Evolutionary conservation across 208 protist genomes (phyloP).

Genomic region (Acanthamoeba castellanii): DNA sequence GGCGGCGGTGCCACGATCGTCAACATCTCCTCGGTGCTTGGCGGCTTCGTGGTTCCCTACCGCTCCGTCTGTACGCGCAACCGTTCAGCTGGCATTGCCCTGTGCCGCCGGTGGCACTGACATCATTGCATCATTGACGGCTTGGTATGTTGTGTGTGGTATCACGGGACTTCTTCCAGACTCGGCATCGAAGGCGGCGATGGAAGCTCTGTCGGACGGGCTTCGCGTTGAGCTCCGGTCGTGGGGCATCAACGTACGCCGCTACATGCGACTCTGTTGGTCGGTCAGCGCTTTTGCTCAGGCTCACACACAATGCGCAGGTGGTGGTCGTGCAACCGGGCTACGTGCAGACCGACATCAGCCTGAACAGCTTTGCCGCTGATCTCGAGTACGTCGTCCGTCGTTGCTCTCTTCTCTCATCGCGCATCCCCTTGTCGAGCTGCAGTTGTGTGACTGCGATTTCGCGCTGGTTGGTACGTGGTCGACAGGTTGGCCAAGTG

Average conservation of each 20-base stretch:
- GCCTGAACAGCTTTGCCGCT: neutral
- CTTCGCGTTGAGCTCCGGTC: constrained; percentile 33
- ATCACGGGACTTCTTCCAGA: neutral
- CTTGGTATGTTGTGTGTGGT: neutral
- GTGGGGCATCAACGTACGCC: constrained; percentile 8
- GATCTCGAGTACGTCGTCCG: neutral
- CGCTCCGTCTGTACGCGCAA: constrained; percentile 16
- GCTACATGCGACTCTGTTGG: neutral
- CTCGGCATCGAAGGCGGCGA: constrained; percentile 25
- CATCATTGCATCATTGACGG: too few relatives aligned
- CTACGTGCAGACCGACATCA: constrained; percentile 41
- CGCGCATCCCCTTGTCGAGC: neutral
- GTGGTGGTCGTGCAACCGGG: constrained; percentile 47
- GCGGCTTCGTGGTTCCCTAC: neutral
- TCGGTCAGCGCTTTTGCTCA: neutral
- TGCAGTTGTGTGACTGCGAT: neutral
- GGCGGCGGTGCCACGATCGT: neutral
- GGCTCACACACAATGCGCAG: neutral
- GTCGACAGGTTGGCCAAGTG: neutral
- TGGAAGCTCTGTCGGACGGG: constrained; percentile 45
- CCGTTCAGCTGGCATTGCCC: too few relatives aligned
- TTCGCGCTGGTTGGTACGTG: neutral
- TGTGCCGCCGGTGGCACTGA: too few relatives aligned
- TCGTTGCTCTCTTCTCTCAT: neutral
- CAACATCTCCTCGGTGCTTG: constrained; percentile 18